Base-by-base conservation (phyloP, 1,139 yeast species). In the Yamadazyma oceani region DNA sequence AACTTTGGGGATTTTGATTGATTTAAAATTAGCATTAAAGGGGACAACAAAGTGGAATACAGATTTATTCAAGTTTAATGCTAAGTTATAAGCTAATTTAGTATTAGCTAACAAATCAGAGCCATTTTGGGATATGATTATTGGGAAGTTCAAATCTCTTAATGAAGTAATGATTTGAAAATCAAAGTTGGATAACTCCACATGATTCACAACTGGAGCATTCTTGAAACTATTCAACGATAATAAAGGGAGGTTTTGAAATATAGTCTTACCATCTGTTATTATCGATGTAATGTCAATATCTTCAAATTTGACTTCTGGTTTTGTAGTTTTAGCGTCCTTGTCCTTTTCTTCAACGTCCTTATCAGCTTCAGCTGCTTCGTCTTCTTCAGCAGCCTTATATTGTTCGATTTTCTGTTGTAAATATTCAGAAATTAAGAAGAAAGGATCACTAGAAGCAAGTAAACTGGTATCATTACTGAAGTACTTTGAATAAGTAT, bases 31-130 rank as follows among this genome's bases (percentile, higher is more conserved):
- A 9, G 41, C 32, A 25, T 40, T 40, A 5, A 55, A 51, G 3
- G 74, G 64, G 41, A 71, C 69, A 42, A 71, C 71, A 56, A 88
- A 85, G 60, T 88, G 95, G 45, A 88, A 70, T 2, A 85, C 87
- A 1, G 90, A 77, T 37, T 65, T 69, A 4, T 63, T 49, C 27
- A 72, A 58, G 39, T 64, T 64, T 16, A 66, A 57, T 5, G 92
- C 76, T 36, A 81, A 61, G 34, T 80, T 65, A 50, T 80, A 75
- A 1, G 92, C 76, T 19, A 81, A 75, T 27, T 73, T 59, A 27
- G 55, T 46, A 37, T 48, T 49, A 11, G 85, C 66, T 37, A 75
- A 67, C 39, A 69, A 71, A 47, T 83, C 86, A 23, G 64, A 60
- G 5, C 74, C 58, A 30, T 70, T 65, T 49, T 78, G 81, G 9